Conservation (phyloP, 768 basidiomycete genomes). For the Collybia mongolica region DNA sequence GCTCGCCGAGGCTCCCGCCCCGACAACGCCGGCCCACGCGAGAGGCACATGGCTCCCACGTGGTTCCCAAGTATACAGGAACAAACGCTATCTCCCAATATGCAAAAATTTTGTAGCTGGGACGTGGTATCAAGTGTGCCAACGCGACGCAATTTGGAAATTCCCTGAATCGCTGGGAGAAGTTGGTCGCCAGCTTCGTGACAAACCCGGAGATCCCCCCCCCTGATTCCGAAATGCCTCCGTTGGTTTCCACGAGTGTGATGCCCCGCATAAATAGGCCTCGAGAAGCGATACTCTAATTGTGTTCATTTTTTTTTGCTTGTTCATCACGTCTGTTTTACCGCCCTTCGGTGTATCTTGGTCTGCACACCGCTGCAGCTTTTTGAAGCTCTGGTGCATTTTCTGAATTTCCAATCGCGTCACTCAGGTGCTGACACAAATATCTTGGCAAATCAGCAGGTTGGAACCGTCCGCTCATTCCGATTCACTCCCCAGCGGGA, state of each 20-base stretch:
- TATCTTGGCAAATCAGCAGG: slow-evolving; percentile 5
- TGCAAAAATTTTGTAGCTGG: slow-evolving; percentile 4
- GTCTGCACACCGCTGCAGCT: slow-evolving; percentile 1
- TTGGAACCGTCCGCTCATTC: slow-evolving; percentile 14
- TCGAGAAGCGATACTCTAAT: slow-evolving; percentile 31
- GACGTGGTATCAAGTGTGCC: not conserved
- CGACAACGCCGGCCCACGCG: slow-evolving; percentile 14
- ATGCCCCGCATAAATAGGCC: slow-evolving; percentile 33
- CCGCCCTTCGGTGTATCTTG: slow-evolving; percentile 1
- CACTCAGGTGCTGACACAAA: no score
- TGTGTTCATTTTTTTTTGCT: slow-evolving; percentile 12
- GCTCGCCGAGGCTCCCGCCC: slow-evolving; percentile 19
- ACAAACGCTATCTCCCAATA: not conserved
- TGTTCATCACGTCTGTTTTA: slow-evolving; percentile 3
- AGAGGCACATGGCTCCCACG: slow-evolving; percentile 36
- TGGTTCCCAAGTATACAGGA: slow-evolving; percentile 16
- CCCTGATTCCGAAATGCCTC: slow-evolving; percentile 38
- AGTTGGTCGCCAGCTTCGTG: slow-evolving; percentile 14
- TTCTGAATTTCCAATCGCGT: not conserved
- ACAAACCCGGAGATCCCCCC: slow-evolving; percentile 38
- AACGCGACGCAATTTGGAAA: slow-evolving; percentile 8
- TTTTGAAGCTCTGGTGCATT: slow-evolving; percentile 5
- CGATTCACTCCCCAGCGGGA: slow-evolving; percentile 17
- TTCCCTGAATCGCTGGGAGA: slow-evolving; percentile 5
- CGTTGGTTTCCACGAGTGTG: slow-evolving; percentile 37